These are phyloP conservation scores for Hordeum marinum DNA, from an alignment of 176 grass and related monocot species.

Conservation along the genomic window DNA sequence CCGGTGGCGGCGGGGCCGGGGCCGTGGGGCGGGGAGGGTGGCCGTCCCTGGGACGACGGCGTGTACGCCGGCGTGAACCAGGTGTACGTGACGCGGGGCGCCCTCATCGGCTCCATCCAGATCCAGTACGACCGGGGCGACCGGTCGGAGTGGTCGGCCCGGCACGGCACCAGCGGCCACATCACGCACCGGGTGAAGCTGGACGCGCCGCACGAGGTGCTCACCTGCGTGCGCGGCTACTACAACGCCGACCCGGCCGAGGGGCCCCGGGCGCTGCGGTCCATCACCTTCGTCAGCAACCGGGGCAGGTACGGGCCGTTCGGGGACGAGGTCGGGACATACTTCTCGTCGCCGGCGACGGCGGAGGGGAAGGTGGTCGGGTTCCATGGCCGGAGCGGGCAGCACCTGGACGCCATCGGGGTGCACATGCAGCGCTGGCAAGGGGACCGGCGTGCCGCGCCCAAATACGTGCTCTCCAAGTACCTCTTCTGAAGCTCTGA, in stretches of 20 bases:
- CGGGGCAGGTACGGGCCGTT: slow-evolving; percentile 77
- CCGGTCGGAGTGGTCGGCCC: slow-evolving; percentile 75
- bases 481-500: slow-evolving; percentile 81
- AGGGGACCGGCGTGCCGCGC: slow-evolving; percentile 45
- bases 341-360: slow-evolving; percentile 67
- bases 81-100: slow-evolving; percentile 62
- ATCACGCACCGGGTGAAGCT: slow-evolving; percentile 78
- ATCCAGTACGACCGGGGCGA: slow-evolving; percentile 82
- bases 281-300: slow-evolving; percentile 65
- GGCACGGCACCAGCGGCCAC: slow-evolving; percentile 72
- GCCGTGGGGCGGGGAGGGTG: slow-evolving; percentile 89
- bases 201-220: slow-evolving; percentile 73
- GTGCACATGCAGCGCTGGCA: slow-evolving; percentile 97
- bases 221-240: slow-evolving; percentile 80
- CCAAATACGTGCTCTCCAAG: slow-evolving; percentile 59
- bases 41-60: slow-evolving; percentile 87
- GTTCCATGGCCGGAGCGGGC: slow-evolving; percentile 80
- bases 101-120: slow-evolving; percentile 74
- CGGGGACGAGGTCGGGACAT: slow-evolving; percentile 52
- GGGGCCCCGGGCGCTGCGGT: slow-evolving; percentile 52
- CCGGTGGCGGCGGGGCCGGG: slow-evolving; percentile 73
- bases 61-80: slow-evolving; percentile 85
- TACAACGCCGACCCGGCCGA: slow-evolving; percentile 47
- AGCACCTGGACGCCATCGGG: slow-evolving; percentile 80
- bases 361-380: slow-evolving; percentile 81